phyloP scores from a whole-genome alignment of 805 yeast species.

The Ogataea minuta region DNA sequence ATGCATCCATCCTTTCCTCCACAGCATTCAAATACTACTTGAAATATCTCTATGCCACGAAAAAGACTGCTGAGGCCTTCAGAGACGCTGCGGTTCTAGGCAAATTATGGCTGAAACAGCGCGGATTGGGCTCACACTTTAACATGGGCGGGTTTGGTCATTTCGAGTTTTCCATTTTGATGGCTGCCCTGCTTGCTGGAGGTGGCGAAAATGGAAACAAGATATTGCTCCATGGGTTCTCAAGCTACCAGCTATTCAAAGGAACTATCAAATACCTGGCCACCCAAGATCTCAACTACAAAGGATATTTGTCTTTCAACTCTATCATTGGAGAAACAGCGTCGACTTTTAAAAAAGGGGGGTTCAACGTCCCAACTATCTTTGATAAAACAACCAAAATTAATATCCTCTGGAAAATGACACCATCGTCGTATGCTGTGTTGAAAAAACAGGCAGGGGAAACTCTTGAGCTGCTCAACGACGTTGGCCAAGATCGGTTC shows the following conservation, averaged over 20 bases:
- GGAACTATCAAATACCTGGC: constrained; percentile 83
- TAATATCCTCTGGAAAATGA: constrained; percentile 80
- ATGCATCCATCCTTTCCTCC: constrained; percentile 73
- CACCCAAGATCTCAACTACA: constrained; percentile 62
- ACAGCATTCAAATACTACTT: constrained; percentile 67
- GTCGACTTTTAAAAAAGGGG: constrained; percentile 49
- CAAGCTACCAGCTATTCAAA: constrained; percentile 90
- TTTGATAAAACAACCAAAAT: constrained; percentile 75
- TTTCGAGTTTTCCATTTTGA: constrained; percentile 79
- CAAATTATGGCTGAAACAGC: constrained; percentile 84
- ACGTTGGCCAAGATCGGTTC: constrained; percentile 81
- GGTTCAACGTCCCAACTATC: constrained; percentile 71
- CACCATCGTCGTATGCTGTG: constrained; percentile 59
- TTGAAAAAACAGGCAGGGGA: constrained; percentile 65
- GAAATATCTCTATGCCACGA: constrained; percentile 71
- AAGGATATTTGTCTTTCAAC: constrained; percentile 67
- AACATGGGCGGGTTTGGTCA: constrained; percentile 82
- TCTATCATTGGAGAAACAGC: constrained; percentile 48
- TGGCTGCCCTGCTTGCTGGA: constrained; percentile 81
- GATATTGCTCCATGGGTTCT: constrained; percentile 80
- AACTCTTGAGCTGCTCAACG: constrained; percentile 68
- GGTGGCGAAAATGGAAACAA: constrained; percentile 76
- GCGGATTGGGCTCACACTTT: constrained; percentile 69
- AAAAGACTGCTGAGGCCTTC: constrained; percentile 75
- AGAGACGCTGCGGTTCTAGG: constrained; percentile 86